Evolutionary conservation across 805 yeast genomes (phyloP).

Genomic region (Nakazawaea siamensis): DNA sequence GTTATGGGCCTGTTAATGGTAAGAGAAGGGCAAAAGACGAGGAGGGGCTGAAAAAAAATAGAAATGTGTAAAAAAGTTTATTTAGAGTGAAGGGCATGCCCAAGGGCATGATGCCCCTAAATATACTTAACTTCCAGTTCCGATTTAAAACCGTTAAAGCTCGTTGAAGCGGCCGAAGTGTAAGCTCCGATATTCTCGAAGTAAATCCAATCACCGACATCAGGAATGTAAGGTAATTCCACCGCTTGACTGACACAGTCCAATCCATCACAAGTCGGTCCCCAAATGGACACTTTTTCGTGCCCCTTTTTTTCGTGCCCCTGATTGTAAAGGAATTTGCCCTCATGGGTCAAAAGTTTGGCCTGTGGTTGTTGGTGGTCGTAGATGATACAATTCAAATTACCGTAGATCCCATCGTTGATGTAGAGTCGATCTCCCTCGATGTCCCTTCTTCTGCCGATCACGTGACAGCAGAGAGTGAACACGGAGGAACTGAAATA

Average conservation of each 20-base stretch:
- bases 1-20: neutral
- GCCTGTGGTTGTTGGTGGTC: constrained; percentile 85
- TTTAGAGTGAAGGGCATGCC: constrained; percentile 1
- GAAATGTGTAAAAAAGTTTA: neutral
- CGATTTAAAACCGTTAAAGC: constrained; percentile 81
- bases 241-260: constrained; percentile 64
- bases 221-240: constrained; percentile 48
- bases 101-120: constrained; percentile 3
- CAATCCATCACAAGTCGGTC: constrained; percentile 96
- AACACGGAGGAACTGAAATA: constrained; percentile 80
- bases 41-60: too few species aligned
- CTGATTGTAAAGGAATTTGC: constrained; percentile 34
- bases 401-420: constrained; percentile 94
- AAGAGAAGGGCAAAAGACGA: neutral
- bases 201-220: constrained; percentile 89
- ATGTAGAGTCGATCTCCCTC: constrained; percentile 39
- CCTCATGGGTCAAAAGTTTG: constrained; percentile 49
- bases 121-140: constrained; percentile 57
- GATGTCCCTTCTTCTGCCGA: constrained; percentile 60
- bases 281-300: constrained; percentile 72
- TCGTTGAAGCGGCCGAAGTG: constrained; percentile 86
- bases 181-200: constrained; percentile 85
- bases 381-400: constrained; percentile 85
- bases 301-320: constrained; percentile 11
- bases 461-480: constrained; percentile 75